Percentiles rank a stretch among this genome's conserved stretches.
These are phyloP conservation scores for Steccherinum ochraceum DNA, from an alignment of 768 basidiomycete genomes.

Conservation along the genomic window DNA sequence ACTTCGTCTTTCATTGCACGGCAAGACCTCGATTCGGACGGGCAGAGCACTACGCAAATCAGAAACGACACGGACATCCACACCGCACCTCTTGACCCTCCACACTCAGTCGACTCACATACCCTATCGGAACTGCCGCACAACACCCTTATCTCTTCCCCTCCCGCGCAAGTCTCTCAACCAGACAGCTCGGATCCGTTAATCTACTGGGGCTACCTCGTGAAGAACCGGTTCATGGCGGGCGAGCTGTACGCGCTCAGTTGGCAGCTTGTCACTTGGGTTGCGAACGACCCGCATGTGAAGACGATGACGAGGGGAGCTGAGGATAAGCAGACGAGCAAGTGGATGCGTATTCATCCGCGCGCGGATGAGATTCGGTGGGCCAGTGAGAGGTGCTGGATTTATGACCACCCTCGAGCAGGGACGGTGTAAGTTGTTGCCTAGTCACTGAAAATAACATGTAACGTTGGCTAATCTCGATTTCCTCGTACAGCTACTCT, in stretches of 20 bases:
- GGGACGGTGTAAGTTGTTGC: constrained; percentile 87
- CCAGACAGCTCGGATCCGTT: constrained; percentile 45
- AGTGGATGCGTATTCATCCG: constrained; percentile 89
- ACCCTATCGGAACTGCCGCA: constrained; percentile 4
- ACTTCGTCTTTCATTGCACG: neutral
- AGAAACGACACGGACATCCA: neutral
- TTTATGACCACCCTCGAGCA: constrained; percentile 94
- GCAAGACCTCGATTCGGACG: neutral
- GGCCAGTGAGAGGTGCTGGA: constrained; percentile 92
- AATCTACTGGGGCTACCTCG: constrained; percentile 86
- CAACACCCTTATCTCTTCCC: constrained; percentile 6
- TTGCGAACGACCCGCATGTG: constrained; percentile 67
- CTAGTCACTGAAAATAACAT: too few relatives aligned
- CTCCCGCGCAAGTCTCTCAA: constrained; percentile 7
- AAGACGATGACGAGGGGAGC: constrained; percentile 67
- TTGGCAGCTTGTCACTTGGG: constrained; percentile 83
- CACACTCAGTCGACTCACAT: neutral
- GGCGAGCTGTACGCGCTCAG: constrained; percentile 91
- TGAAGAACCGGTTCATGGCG: constrained; percentile 92
- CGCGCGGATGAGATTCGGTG: constrained; percentile 74
- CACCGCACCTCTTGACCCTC: neutral
- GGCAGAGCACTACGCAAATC: neutral
- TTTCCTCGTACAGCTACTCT: constrained; percentile 60
- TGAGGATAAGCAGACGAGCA: constrained; percentile 91
- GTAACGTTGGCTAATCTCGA: too few relatives aligned